A percentile compares a stretch with the other conserved stretches of the same genome.
Evolutionary conservation across 148 eudicot species (phyloP).

Genomic region (Fagopyrum homotropicum): DNA sequence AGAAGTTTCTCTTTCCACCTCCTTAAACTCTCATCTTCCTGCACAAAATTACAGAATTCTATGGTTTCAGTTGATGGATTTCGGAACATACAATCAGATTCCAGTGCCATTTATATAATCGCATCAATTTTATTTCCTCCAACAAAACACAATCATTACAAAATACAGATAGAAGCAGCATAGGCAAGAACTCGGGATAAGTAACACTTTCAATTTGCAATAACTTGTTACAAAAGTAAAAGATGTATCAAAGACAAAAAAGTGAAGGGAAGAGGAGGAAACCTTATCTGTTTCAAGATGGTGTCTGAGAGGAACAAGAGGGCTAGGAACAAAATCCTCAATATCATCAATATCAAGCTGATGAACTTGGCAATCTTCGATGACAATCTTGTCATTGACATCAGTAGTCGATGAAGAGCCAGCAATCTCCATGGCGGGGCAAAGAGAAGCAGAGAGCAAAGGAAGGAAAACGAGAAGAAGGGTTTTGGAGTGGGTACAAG

Average conservation of each 20-base stretch:
- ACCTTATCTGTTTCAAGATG: slow-evolving; percentile 73
- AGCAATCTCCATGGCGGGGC: slow-evolving; percentile 22
- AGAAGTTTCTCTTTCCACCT: slow-evolving; percentile 74
- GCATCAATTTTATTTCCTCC: too few species aligned
- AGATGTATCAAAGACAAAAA: not conserved
- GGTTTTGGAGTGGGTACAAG: not conserved
- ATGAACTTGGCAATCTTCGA: slow-evolving; percentile 6
- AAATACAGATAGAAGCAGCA: not conserved
- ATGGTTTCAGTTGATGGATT: too few species aligned
- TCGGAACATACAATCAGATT: too few species aligned
- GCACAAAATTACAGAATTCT: not conserved
- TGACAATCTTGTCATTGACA: not conserved
- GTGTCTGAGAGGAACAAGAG: slow-evolving; percentile 58
- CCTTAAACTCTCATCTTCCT: slow-evolving; percentile 68
- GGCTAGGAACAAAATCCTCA: slow-evolving; percentile 44
- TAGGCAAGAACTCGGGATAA: too few species aligned
- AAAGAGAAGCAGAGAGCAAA: slow-evolving; percentile 1
- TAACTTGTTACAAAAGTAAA: not conserved
- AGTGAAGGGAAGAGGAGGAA: not conserved
- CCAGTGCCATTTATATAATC: too few species aligned
- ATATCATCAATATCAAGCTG: slow-evolving; percentile 22
- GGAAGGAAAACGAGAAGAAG: not conserved
- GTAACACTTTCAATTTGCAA: too few species aligned
- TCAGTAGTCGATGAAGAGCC: slow-evolving; percentile 23
- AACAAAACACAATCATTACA: not conserved